These are phyloP conservation scores for Claviceps fusiformis DNA, from an alignment of 2,329 filamentous ascomycete genomes.

Conservation along the genomic window DNA sequence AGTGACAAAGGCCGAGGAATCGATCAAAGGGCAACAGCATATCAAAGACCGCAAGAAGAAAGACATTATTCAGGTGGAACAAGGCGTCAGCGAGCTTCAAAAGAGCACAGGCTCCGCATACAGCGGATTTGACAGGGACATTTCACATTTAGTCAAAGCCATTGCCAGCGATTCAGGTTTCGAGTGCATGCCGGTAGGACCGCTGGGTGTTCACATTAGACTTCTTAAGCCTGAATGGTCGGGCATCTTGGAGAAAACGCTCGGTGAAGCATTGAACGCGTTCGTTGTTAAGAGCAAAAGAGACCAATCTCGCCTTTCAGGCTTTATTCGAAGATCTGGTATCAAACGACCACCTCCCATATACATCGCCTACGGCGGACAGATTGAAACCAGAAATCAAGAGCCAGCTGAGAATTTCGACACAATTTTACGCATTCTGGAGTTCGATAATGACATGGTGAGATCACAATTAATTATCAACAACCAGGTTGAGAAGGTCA, in stretches of 20 bases:
- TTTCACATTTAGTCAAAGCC: conserved; percentile 50
- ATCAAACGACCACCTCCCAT: conserved; percentile 35
- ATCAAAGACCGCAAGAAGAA: conserved; percentile 30
- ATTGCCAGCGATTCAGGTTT: conserved; percentile 62
- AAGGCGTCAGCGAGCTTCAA: conserved; percentile 34
- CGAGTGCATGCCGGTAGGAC: conserved; percentile 61
- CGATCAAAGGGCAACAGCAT: conserved; percentile 17
- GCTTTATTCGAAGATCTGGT: conserved; percentile 46
- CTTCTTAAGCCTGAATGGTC: conserved; percentile 74
- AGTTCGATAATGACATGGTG: conserved; percentile 68
- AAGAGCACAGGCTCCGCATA: conserved; percentile 42
- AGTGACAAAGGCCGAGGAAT: conserved; percentile 18
- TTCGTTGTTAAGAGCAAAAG: conserved; percentile 71
- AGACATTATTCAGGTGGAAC: conserved; percentile 41
- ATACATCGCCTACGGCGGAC: conserved; percentile 23
- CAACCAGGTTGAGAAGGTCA: conserved; percentile 67
- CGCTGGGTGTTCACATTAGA: conserved; percentile 65
- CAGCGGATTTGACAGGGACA: conserved; percentile 48
- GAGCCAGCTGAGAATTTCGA: conserved; percentile 63
- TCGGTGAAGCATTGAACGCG: conserved; percentile 55
- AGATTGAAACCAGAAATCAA: conserved; percentile 26
- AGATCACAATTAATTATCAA: conserved; percentile 75
- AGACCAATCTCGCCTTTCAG: conserved; percentile 57
- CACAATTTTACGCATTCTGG: conserved; percentile 68
- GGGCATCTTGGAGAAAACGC: conserved; percentile 60